Conservation (phyloP, 75 land plant species). For the Larix kaempferi region DNA sequence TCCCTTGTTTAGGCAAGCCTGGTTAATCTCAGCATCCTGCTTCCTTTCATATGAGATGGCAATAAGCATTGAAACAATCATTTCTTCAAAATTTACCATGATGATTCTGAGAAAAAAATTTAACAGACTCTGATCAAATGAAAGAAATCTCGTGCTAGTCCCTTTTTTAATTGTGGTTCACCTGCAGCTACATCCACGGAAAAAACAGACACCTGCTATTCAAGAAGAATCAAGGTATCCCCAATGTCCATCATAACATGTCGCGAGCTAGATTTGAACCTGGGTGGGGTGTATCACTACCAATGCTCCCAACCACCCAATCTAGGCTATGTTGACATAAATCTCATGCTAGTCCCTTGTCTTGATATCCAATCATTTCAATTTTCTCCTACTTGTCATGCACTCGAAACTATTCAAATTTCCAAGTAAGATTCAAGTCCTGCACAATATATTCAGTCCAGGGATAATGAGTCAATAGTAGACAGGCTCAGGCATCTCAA, state of each 20-base stretch:
- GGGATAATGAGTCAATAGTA: not conserved
- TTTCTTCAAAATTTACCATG: not conserved
- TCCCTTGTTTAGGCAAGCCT: constrained; percentile 1
- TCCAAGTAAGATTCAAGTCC: not conserved
- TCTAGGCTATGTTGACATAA: too few species aligned
- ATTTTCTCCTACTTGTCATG: not conserved
- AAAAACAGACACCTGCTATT: too few species aligned
- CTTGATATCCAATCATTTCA: not conserved
- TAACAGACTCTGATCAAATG: not conserved
- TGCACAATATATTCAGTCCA: not conserved
- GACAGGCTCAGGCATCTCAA: not conserved
- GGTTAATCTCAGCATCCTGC: not conserved
- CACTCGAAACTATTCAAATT: too few species aligned
- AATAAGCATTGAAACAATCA: not conserved
- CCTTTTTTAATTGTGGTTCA: too few species aligned
- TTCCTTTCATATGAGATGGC: not conserved
- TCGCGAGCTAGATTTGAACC: too few species aligned
- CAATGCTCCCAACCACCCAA: too few species aligned
- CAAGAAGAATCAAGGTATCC: too few species aligned
- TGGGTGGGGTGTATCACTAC: too few species aligned
- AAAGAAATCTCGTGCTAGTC: not conserved
- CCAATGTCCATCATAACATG: too few species aligned
- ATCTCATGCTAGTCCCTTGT: too few species aligned
- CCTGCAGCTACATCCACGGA: too few species aligned
- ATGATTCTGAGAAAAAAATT: not conserved